These are phyloP conservation scores for Parasitella parasitica DNA, from an alignment of 371 early-diverging fungal genomes.

Conservation along the genomic window DNA sequence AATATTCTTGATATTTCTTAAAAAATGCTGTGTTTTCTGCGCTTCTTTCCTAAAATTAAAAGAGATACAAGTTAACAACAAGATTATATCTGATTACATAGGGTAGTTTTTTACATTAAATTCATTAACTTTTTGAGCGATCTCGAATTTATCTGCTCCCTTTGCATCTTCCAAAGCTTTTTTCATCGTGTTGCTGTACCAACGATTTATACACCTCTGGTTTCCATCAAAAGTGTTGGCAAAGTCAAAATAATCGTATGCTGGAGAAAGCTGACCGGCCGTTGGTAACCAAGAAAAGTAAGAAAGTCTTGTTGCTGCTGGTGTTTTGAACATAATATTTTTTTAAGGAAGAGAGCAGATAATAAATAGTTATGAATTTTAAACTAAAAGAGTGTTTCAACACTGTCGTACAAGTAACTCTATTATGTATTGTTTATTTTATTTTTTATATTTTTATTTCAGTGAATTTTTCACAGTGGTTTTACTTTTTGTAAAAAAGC, in stretches of 20 bases:
- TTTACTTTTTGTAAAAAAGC: no score
- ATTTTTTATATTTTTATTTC: no score
- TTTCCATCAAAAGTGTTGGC: constrained; percentile 5
- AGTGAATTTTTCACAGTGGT: no score
- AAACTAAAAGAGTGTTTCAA: constrained; percentile 4
- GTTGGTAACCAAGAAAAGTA: constrained; percentile 8
- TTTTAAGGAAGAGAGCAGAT: constrained; percentile 9
- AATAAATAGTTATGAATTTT: constrained; percentile 5
- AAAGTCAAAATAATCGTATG: constrained; percentile 17
- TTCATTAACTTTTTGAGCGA: constrained; percentile 4
- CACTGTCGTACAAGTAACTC: constrained; percentile 8
- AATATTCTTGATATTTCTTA: constrained; percentile 11
- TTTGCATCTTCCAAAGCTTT: constrained; percentile 3
- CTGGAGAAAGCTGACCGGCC: constrained; percentile 6
- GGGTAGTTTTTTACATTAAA: constrained; percentile 13
- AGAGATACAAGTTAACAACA: constrained; percentile 8
- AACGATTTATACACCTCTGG: constrained; percentile 2
- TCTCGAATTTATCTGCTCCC: constrained; percentile 4
- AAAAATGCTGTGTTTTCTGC: constrained; percentile 3
- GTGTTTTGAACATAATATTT: constrained; percentile 8
- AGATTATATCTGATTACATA: constrained; percentile 5
- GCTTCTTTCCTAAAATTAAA: constrained; percentile 15
- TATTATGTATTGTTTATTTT: no score
- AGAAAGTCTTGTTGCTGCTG: constrained; percentile 1
- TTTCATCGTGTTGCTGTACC: constrained; percentile 8